A percentile compares a stretch with the other conserved stretches of the same genome.
phyloP scores from a whole-genome alignment of 2,329 filamentous ascomycete genomes.

The Ascochyta koolunga region DNA sequence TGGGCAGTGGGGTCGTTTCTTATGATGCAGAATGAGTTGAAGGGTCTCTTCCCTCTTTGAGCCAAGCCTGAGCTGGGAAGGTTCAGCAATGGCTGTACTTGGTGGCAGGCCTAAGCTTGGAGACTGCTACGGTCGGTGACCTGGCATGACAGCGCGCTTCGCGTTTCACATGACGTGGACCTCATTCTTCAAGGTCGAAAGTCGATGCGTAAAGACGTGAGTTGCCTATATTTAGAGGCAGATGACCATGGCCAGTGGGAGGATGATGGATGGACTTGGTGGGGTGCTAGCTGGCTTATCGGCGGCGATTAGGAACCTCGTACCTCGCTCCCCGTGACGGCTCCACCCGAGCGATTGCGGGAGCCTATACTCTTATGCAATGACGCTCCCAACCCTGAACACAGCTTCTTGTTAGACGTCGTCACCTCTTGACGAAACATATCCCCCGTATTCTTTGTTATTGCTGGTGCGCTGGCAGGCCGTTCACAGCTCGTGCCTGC shows the following conservation, averaged over 20 bases:
- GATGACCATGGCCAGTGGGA: neutral
- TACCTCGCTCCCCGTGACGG: conserved; percentile 15
- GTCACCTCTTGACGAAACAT: no score
- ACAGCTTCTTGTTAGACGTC: conserved; percentile 2
- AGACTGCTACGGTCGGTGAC: no score
- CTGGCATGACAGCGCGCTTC: no score
- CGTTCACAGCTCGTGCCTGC: conserved; percentile 25
- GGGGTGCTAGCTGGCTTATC: conserved; percentile 10
- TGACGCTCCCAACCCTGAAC: conserved; percentile 1
- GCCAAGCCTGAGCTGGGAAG: no score
- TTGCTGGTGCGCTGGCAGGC: conserved; percentile 12
- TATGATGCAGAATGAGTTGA: no score
- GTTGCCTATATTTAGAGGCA: neutral
- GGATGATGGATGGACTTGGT: neutral
- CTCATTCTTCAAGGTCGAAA: no score
- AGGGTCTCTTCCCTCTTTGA: no score
- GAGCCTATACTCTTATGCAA: conserved; percentile 20
- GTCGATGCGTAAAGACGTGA: neutral
- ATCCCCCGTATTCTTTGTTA: neutral
- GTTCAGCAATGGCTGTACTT: no score
- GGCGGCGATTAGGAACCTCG: conserved; percentile 14
- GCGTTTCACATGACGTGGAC: no score
- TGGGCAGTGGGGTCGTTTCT: no score
- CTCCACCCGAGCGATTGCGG: conserved; percentile 21
- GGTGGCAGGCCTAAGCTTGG: no score